Evolutionary conservation across 768 basidiomycete species (phyloP).

Genomic region (Mycena crocata): DNA sequence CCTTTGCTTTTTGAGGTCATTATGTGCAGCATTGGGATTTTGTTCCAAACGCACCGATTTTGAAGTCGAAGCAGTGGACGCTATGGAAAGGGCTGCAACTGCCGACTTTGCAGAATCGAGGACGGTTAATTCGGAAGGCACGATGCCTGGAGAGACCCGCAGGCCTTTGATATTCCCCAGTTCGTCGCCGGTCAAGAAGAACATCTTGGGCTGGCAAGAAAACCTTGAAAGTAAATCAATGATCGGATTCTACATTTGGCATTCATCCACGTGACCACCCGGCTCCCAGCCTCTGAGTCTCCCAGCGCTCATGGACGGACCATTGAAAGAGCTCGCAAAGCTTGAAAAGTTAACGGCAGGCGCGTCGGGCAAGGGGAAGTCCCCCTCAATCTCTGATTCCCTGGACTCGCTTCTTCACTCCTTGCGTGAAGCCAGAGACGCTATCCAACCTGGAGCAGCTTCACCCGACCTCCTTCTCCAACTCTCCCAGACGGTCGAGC

Average conservation of each 20-base stretch:
- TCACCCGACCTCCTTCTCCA: slow-evolving; percentile 61
- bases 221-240: not conserved
- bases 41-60: slow-evolving; percentile 52
- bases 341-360: slow-evolving; percentile 71
- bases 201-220: slow-evolving; percentile 65
- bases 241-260: not conserved
- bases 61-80: slow-evolving; percentile 41
- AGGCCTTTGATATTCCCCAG: slow-evolving; percentile 80
- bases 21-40: slow-evolving; percentile 14
- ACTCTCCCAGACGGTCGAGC: slow-evolving; percentile 70
- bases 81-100: slow-evolving; percentile 46
- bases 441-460: slow-evolving; percentile 57
- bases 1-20: slow-evolving; percentile 60
- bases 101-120: slow-evolving; percentile 45
- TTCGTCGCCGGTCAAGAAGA: slow-evolving; percentile 82
- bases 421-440: slow-evolving; percentile 66
- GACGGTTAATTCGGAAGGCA: slow-evolving; percentile 46
- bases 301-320: slow-evolving; percentile 68
- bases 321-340: slow-evolving; percentile 83
- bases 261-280: no score
- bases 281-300: not conserved
- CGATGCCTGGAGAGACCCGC: slow-evolving; percentile 49
- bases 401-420: slow-evolving; percentile 73
- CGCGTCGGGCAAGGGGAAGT: slow-evolving; percentile 61
- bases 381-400: slow-evolving; percentile 65